Percentiles rank a stretch among this genome's conserved stretches.
Conservation (phyloP, 1,139 yeast species). For the Candida anutae region DNA sequence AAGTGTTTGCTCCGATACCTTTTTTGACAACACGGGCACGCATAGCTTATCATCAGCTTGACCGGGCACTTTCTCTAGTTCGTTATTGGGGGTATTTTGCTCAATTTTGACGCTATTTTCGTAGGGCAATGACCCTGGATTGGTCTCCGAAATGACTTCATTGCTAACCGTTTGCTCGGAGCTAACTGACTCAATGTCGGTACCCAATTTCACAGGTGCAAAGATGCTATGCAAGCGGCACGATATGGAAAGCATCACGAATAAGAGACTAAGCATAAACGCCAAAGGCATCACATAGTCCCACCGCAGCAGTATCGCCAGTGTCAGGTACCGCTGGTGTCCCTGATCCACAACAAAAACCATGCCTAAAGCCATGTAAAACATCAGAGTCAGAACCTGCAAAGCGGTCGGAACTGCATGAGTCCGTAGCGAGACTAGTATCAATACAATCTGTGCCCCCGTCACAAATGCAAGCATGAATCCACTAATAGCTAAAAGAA, state of each 20-base stretch:
- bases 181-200: too few relatives aligned
- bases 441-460: neutral
- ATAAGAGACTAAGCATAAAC: slow-evolving; percentile 7
- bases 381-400: slow-evolving; percentile 8
- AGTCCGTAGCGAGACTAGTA: neutral
- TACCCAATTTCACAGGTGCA: too few relatives aligned
- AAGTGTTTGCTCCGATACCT: slow-evolving; percentile 9
- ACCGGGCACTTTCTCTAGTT: too few relatives aligned
- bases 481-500: neutral
- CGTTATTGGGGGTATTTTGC: too few relatives aligned
- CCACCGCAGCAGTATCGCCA: slow-evolving; percentile 4
- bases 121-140: too few relatives aligned
- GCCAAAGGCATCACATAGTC: slow-evolving; percentile 5
- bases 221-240: neutral
- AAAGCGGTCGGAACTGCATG: neutral
- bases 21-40: slow-evolving; percentile 6
- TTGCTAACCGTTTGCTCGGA: too few relatives aligned
- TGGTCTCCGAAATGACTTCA: too few relatives aligned
- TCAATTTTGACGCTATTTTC: too few relatives aligned
- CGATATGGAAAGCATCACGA: slow-evolving; percentile 5
- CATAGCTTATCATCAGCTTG: too few relatives aligned
- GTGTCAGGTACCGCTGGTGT: slow-evolving; percentile 3
- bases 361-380: slow-evolving; percentile 14
- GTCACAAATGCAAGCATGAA: neutral
- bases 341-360: slow-evolving; percentile 11